Conservation (phyloP, 768 basidiomycete genomes). For the Mycena rebaudengoi region DNA sequence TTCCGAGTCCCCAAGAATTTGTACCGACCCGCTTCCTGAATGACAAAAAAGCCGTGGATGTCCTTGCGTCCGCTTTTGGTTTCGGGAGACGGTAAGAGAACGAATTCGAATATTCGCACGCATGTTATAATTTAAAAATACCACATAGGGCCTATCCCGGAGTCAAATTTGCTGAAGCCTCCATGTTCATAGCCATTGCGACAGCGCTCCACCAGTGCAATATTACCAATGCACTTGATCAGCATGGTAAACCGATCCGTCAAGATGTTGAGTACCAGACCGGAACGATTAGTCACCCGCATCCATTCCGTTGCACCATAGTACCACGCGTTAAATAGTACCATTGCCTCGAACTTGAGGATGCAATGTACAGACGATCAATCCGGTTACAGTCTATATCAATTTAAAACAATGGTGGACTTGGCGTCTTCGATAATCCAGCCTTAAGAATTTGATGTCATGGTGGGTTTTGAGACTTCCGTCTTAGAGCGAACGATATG, state of each 20-base stretch:
- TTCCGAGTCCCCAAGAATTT: conserved; percentile 43
- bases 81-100: conserved; percentile 40
- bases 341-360: no score
- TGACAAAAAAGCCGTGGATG: conserved; percentile 34
- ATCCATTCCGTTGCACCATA: no score
- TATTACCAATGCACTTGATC: not conserved
- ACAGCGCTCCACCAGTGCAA: conserved; percentile 5
- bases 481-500: no score
- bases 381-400: no score
- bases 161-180: conserved; percentile 5
- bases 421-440: no score
- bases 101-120: not conserved
- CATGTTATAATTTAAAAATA: no score
- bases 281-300: not conserved
- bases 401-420: no score
- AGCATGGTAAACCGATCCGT: not conserved
- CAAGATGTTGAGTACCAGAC: conserved; percentile 4
- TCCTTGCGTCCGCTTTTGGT: conserved; percentile 44
- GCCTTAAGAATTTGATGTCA: no score
- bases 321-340: no score
- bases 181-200: conserved; percentile 15
- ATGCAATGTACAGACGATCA: no score
- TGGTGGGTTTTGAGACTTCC: no score
- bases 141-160: conserved; percentile 21
- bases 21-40: conserved; percentile 48